Evolutionary conservation across 2,329 filamentous ascomycete species (phyloP).

Genomic region (Sarocladium brachiariae): DNA sequence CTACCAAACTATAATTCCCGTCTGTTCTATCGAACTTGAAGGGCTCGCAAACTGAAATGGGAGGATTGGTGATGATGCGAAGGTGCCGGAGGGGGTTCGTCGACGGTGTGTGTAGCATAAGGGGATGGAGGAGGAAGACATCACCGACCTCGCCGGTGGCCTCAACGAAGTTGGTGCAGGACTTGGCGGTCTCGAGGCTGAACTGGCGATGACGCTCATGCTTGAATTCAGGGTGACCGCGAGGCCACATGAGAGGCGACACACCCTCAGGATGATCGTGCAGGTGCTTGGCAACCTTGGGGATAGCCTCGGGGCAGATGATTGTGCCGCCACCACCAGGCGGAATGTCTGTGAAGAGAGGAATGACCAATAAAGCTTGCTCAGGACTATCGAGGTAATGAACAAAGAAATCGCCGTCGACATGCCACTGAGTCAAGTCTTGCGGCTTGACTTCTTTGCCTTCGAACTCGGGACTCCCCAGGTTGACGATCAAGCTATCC

Average conservation of each 20-base stretch:
- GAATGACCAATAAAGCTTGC: constrained; percentile 62
- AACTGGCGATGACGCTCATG: constrained; percentile 37
- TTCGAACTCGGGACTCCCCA: constrained; percentile 49
- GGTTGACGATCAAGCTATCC: constrained; percentile 63
- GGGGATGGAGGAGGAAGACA: constrained; percentile 51
- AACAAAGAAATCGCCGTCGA: constrained; percentile 66
- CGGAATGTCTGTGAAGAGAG: constrained; percentile 58
- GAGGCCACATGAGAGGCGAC: constrained; percentile 56
- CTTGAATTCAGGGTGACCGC: constrained; percentile 40
- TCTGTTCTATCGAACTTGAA: constrained; percentile 13
- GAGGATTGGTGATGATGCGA: constrained; percentile 22
- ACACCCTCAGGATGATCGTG: constrained; percentile 58
- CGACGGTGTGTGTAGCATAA: constrained; percentile 52
- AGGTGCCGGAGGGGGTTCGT: constrained; percentile 21
- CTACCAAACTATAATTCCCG: constrained; percentile 11
- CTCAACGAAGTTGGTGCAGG: constrained; percentile 45
- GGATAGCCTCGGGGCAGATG: constrained; percentile 54
- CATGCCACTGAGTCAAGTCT: constrained; percentile 55
- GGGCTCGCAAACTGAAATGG: constrained; percentile 38
- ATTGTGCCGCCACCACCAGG: constrained; percentile 57
- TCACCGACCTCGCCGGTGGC: constrained; percentile 47
- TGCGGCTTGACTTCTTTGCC: constrained; percentile 42
- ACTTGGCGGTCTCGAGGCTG: constrained; percentile 31
- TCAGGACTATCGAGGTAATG: constrained; percentile 66
- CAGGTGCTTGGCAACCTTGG: constrained; percentile 49